These are phyloP conservation scores for Gentiana straminea DNA, from an alignment of 257 asterid species.

Conservation along the genomic window DNA sequence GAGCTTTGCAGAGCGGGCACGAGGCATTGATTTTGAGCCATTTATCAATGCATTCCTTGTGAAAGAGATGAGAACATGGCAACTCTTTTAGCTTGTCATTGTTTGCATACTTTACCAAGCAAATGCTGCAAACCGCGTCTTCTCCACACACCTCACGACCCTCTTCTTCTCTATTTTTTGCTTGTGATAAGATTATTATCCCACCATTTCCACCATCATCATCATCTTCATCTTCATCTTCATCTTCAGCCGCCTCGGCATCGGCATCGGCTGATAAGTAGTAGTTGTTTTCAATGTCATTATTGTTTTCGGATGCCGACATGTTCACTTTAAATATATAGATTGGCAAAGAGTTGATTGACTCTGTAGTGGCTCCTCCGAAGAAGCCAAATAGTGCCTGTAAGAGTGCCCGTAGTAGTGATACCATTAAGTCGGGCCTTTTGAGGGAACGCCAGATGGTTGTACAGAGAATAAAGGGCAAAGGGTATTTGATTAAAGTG, in stretches of 20 bases:
- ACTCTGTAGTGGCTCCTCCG: conserved; percentile 89
- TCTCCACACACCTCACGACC: conserved; percentile 85
- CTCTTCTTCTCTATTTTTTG: conserved; percentile 34
- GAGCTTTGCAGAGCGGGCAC: conserved; percentile 94
- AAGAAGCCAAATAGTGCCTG: conserved; percentile 59
- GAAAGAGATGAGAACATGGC: conserved; percentile 83
- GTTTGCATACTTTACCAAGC: conserved; percentile 76
- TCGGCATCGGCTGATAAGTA: conserved; percentile 14
- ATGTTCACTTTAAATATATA: conserved; percentile 58
- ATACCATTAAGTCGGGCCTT: conserved; percentile 58
- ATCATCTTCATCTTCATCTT: conserved; percentile 89
- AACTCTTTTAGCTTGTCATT: conserved; percentile 83
- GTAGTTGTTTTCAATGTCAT: conserved; percentile 9
- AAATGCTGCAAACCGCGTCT: conserved; percentile 96
- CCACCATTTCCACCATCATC: too few relatives aligned
- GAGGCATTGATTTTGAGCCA: conserved; percentile 88
- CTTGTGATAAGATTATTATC: too few relatives aligned
- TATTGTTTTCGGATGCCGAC: conserved; percentile 24
- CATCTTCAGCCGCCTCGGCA: conserved; percentile 53
- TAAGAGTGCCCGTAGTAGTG: too few relatives aligned
- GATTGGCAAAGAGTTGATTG: conserved; percentile 81
- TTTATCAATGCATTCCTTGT: conserved; percentile 91
- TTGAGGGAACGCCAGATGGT: conserved; percentile 89
- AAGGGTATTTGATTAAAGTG: conserved; percentile 92
- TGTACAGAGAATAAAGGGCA: conserved; percentile 92